Evolutionary conservation across 371 early-diverging fungal species (phyloP).

Genomic region (Mortierella sp.): DNA sequence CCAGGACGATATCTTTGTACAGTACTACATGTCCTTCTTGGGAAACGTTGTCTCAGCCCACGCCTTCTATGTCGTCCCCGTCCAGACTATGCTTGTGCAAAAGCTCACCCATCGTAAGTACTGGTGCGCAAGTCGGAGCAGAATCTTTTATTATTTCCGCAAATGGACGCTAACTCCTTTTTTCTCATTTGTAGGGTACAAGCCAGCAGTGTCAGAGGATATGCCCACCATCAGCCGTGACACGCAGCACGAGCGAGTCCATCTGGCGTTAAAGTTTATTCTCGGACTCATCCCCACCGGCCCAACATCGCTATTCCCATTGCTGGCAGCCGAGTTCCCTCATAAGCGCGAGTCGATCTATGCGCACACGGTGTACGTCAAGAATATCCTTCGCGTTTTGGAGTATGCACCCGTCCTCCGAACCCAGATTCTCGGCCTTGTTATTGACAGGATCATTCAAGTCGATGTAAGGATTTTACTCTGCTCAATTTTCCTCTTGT

Average conservation of each 20-base stretch:
- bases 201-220: conserved; percentile 3
- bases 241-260: conserved; percentile 66
- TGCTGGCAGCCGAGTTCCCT: conserved; percentile 81
- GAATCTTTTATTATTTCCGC: not conserved
- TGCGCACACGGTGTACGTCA: conserved; percentile 79
- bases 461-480: conserved; percentile 79
- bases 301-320: conserved; percentile 73
- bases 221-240: conserved; percentile 13
- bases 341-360: conserved; percentile 77
- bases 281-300: conserved; percentile 86
- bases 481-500: conserved; percentile 4
- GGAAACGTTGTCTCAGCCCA: conserved; percentile 90
- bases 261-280: conserved; percentile 75
- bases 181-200: conserved; percentile 17
- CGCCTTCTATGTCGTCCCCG: conserved; percentile 79
- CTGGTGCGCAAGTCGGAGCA: not conserved
- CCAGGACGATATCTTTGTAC: conserved; percentile 71
- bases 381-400: conserved; percentile 79
- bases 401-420: conserved; percentile 85
- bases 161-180: not conserved
- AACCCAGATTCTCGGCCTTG: conserved; percentile 79
- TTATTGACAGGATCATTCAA: conserved; percentile 86
- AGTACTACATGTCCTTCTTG: conserved; percentile 77
- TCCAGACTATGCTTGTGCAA: conserved; percentile 72
- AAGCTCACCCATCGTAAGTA: conserved; percentile 75